Base-by-base conservation (phyloP, 192 early-diverging fungal species). In the Coemansia sp. region DNA sequence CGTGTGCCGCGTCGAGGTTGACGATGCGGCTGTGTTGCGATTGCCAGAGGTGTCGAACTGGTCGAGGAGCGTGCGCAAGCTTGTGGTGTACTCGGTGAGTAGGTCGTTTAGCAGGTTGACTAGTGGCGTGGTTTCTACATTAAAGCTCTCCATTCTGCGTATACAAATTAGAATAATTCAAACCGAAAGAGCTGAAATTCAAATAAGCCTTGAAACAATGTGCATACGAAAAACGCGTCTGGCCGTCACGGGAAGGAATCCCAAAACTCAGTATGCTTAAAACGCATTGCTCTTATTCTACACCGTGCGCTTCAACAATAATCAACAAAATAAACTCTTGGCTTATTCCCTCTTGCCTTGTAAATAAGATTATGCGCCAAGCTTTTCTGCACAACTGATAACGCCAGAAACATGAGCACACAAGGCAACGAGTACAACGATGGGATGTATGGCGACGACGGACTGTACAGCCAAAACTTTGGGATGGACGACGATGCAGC, bases 1-100 rank as follows among this genome's bases (percentile, higher is more conserved):
- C 4, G 61, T 55, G 14, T 31, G 10, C 37, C 73, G 69, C 14
- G 22, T 19, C 0, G 51, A 43, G 6, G 63, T 57, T 9, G 79
- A 49, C 2, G 49, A 27, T 4, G 25, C 37, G 4, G 37, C 27
- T 10, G 64, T 69, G 70, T 81, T 72, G 22, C 65, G 56, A 64
- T 72, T 75, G 11, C 58, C 60, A 7, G 68, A 66, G 5, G 73
- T 81, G 61, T 81, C 79, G n/a, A 81, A 57, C 19, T 62, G 54
- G 23, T 61, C 45, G 3, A 81, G 67, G n/a, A 81, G 64, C 12
- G 64, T 47, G 35, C 73, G 79, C 26, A 81, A 51, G n/a, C 19
- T 59, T 37, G 29, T 27, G 37, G 52, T 69, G 67, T 81, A 75
- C 48, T 81, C 73, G 35, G 61, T 39, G 19, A 81, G 57, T 37